Evolutionary conservation across 306 rosid species (phyloP).

Genomic region (Quercus dentata): DNA sequence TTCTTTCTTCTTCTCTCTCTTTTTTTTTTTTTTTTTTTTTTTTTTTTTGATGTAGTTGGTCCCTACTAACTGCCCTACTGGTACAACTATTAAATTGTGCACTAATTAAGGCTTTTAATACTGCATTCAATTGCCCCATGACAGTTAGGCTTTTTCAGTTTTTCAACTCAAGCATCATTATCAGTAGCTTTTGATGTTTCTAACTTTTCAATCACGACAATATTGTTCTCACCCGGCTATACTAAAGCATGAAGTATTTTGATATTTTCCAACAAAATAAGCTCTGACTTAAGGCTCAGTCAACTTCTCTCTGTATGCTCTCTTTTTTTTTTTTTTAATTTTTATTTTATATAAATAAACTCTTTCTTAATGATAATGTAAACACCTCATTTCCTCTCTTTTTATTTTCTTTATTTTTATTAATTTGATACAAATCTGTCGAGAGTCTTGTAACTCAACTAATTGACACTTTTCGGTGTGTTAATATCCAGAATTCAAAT

Average conservation of each 20-base stretch:
- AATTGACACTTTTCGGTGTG: accelerated
- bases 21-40: too few relatives aligned
- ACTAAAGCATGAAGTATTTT: not conserved
- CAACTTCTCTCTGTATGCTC: too few relatives aligned
- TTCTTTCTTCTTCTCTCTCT: too few relatives aligned
- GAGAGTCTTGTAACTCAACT: too few relatives aligned
- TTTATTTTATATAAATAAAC: too few relatives aligned
- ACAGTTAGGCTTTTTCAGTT: not conserved
- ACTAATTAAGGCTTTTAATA: not conserved
- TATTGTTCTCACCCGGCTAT: not conserved
- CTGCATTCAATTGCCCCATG: not conserved
- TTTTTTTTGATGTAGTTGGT: not conserved
- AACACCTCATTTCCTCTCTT: too few relatives aligned
- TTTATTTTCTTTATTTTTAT: not conserved
- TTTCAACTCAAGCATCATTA: not conserved
- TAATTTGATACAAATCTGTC: too few relatives aligned
- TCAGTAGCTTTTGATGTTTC: not conserved
- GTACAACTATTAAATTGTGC: not conserved
- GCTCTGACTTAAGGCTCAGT: not conserved
- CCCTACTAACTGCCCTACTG: not conserved
- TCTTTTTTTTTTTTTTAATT: not conserved
- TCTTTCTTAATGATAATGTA: too few relatives aligned
- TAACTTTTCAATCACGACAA: not conserved
- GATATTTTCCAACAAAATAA: not conserved
- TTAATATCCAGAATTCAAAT: too few relatives aligned